Base-by-base conservation (phyloP, 2,329 filamentous ascomycete species). In the Pseudogymnoascus verrucosus region DNA sequence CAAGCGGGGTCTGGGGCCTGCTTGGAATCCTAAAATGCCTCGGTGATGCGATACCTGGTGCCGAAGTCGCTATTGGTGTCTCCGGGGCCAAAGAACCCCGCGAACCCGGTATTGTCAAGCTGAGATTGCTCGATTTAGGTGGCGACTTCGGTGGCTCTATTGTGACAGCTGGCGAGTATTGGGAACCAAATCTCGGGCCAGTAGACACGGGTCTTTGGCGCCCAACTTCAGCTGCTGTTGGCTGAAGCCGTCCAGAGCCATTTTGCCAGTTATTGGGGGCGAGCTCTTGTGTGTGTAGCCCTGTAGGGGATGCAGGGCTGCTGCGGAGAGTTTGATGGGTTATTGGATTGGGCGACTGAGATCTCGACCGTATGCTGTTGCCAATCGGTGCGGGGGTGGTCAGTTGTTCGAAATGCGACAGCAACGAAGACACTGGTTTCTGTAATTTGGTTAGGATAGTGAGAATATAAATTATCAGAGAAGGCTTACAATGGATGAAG, bases 371-470 rank as follows among this genome's bases (percentile, higher is more conserved):
- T 40, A 40, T 61, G 59, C 7, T 39, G 23, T 61, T 61, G 19
- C 59, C 36, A 61, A 16, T 42, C 39, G 36, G 34, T 61, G 36
- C 23, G 59, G 37, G 34, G 37, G 34, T 61, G 23, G 34, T 61
- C 8, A 61, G 59, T 72, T 88, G 91, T 79, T 95, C 90, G 74
- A 93, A 95, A 70, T 89, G 87, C 67, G 89, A 90, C 66, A 88
- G 84, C 65, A 95, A 80, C 61, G 90, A 93, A 61, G 90, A 95
- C 61, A 95, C 90, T 26, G 91, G 89, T 78, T 87, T 90, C 89
- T 91, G 67, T 21, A 16, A 44, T 60, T 23, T 23, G 37, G 28
- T 54, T 6, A 23, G 16, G 31, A 57, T 21, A 36, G 37, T 51
- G 64, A 39, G 39, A 31, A 34, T 19, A 51, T 10, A 65, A 39